A percentile compares a stretch with the other conserved stretches of the same genome.
Evolutionary conservation across 129 eudicot species (phyloP).

Genomic region (Rutidosis leptorrhynchoides): DNA sequence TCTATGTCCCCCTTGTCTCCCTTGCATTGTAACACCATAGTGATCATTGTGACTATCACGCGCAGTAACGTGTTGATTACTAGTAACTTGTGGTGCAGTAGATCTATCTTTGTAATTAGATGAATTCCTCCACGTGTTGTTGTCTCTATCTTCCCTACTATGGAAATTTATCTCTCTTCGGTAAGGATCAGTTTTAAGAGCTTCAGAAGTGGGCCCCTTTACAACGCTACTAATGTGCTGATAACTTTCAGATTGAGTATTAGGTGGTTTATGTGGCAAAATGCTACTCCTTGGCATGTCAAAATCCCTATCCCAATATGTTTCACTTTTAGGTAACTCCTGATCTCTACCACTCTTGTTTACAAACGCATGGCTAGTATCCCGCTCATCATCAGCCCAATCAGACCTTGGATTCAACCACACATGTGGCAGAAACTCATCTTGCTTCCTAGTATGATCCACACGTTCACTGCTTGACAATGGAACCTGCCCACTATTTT

Average conservation of each 20-base stretch:
- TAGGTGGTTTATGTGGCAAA: slow-evolving; percentile 57
- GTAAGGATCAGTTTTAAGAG: slow-evolving; percentile 46
- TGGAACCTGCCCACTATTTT: slow-evolving; percentile 32
- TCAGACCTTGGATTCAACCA: slow-evolving; percentile 87
- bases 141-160: slow-evolving; percentile 57
- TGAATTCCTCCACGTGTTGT: slow-evolving; percentile 53
- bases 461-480: slow-evolving; percentile 31
- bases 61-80: slow-evolving; percentile 32
- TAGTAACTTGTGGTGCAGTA: slow-evolving; percentile 29
- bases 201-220: slow-evolving; percentile 48
- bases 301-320: slow-evolving; percentile 86
- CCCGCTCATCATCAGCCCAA: slow-evolving; percentile 99
- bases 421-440: slow-evolving; percentile 64
- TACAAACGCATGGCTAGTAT: slow-evolving; percentile 61
- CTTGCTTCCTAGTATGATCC: slow-evolving; percentile 55
- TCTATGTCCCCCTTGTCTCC: slow-evolving; percentile 44
- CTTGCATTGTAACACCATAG: slow-evolving; percentile 42
- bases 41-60: slow-evolving; percentile 28
- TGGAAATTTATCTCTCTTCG: slow-evolving; percentile 37
- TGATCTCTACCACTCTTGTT: slow-evolving; percentile 48
- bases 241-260: slow-evolving; percentile 47
- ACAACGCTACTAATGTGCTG: slow-evolving; percentile 42
- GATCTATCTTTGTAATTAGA: slow-evolving; percentile 43
- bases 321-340: slow-evolving; percentile 48
- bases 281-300: slow-evolving; percentile 63